Evolutionary conservation across 441 rosid genomes (phyloP).

Genomic region (Erodium texanum): DNA sequence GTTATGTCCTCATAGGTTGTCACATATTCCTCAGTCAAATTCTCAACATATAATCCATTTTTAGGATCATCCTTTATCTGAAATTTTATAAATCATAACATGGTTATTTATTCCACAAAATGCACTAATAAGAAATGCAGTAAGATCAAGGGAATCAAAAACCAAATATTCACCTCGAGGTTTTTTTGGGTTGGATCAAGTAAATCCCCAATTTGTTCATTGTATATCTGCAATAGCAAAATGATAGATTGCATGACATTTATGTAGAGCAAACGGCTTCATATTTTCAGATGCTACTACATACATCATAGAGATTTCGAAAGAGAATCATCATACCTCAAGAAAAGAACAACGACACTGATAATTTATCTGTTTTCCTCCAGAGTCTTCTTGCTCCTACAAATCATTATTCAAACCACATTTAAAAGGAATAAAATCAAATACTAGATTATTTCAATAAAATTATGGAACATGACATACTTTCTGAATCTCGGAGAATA

Average conservation of each 20-base stretch:
- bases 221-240: slow-evolving; percentile 65
- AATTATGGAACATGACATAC: background rate
- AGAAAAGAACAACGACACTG: slow-evolving; percentile 98
- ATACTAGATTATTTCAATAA: slow-evolving; percentile 23
- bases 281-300: background rate
- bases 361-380: slow-evolving; percentile 73
- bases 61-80: slow-evolving; percentile 96
- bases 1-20: slow-evolving; percentile 69
- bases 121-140: background rate
- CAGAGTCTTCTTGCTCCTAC: slow-evolving; percentile 82
- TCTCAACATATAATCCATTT: slow-evolving; percentile 87
- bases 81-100: slow-evolving; percentile 7
- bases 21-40: slow-evolving; percentile 73
- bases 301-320: background rate
- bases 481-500: background rate
- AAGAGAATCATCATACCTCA: slow-evolving; percentile 41
- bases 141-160: slow-evolving; percentile 12
- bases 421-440: slow-evolving; percentile 72
- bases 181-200: slow-evolving; percentile 81
- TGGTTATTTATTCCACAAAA: background rate
- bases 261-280: background rate
- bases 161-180: slow-evolving; percentile 53
- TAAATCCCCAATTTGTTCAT: slow-evolving; percentile 95
- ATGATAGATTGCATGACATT: slow-evolving; percentile 6
- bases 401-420: slow-evolving; percentile 43